Evolutionary conservation across 352 stramenopile genomes (phyloP).

Genomic region (Aphanomyces astaci): DNA sequence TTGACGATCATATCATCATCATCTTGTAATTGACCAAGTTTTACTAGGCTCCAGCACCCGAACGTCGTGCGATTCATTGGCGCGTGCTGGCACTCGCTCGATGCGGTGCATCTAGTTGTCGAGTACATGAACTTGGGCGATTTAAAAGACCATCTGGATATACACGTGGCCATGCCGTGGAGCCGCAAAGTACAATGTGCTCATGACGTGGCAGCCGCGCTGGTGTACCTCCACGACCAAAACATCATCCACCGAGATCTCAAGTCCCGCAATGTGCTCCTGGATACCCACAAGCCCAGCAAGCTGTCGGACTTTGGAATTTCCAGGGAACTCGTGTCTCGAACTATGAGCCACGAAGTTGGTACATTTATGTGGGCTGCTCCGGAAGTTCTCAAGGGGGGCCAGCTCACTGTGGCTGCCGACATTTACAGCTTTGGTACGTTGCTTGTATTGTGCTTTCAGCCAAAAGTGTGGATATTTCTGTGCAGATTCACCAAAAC

Average conservation of each 20-base stretch:
- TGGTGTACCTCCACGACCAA: constrained; percentile 6
- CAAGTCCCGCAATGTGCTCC: too few species aligned
- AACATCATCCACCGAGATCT: too few species aligned
- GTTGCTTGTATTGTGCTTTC: neutral
- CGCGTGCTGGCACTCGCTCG: neutral
- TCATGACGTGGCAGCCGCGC: neutral
- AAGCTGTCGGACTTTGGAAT: constrained; percentile 18
- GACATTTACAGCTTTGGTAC: constrained; percentile 12
- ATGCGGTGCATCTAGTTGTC: constrained; percentile 40
- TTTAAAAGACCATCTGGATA: constrained; percentile 24
- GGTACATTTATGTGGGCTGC: constrained; percentile 8
- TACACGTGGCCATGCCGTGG: neutral
- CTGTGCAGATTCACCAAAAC: neutral
- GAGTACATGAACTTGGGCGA: constrained; percentile 70
- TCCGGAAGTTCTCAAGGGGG: constrained; percentile 3
- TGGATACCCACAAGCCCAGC: neutral
- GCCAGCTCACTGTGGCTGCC: neutral
- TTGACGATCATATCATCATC: too few species aligned
- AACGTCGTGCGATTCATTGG: constrained; percentile 6
- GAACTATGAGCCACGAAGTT: constrained; percentile 7
- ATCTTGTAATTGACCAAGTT: neutral
- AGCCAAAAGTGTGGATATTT: neutral
- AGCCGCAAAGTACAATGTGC: neutral
- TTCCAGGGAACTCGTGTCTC: neutral
- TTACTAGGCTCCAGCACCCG: neutral